Base-by-base conservation (phyloP, 768 basidiomycete genomes). In the Tulasnella sp. region DNA sequence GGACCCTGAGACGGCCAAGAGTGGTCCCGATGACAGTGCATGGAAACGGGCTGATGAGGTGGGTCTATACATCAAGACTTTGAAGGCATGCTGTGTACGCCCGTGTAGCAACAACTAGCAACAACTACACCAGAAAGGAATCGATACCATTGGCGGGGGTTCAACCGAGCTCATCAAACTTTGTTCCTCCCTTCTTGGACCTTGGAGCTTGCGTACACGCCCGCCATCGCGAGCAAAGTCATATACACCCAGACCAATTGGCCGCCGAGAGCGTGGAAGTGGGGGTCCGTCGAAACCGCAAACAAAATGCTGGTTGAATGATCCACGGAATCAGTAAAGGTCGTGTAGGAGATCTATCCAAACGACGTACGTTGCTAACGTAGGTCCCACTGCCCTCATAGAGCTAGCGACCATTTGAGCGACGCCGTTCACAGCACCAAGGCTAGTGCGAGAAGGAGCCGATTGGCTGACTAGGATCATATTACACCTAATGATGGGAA, bases 401-500 rank as follows among this genome's bases (percentile, higher is more conserved):
- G 69, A 34, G 80, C 81, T 82, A 7, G 81, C 81, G 28, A 75
- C 46, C 81, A 82, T 82, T 64, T 82, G 81, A 16, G 81, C 81
- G 3, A 82, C 80, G 31, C 81, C 78, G 54, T 82, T 82, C 34
- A 82, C 81, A n/a, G 80, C 72, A 1, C 81, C 81, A 4, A 82
- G 50, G 69, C 42, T 82, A 14, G 54, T 81, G 14, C 48, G 31
- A 18, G 81, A 81, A 22, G 81, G 81, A 22, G 81, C 80, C 14
- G 81, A 72, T 28, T 31, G 60, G 31, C 34, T 82, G n/a, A 82
- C 80, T 1, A 82, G 73, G 31, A 82, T 82, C 80, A 82, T 81
- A 48, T 82, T 82, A 58, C 80, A 80, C n/a, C 81, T 80, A 34
- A 24, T 20, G 46, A 28, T 34, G 34, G 34, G 46, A 41, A 9